Conservation (phyloP, 1,139 yeast genomes). For the Schizosaccharomyces versatilis region DNA sequence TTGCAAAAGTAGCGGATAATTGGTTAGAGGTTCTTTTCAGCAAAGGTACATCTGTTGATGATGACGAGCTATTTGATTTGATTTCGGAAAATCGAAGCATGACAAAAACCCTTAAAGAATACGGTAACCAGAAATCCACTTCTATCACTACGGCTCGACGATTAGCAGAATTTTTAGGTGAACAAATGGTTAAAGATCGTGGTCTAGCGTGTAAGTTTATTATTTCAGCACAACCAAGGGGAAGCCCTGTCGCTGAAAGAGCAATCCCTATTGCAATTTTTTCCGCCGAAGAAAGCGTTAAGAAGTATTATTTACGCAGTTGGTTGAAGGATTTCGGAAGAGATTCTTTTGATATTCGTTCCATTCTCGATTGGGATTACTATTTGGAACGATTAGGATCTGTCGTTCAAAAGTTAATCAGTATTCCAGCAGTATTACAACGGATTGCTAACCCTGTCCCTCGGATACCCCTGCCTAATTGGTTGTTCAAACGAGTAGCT, state of each 20-base stretch:
- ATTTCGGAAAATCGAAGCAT: slow-evolving; percentile 92
- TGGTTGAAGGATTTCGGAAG: slow-evolving; percentile 71
- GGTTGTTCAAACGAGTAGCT: slow-evolving; percentile 55
- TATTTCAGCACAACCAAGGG: slow-evolving; percentile 62
- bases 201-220: slow-evolving; percentile 91
- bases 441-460: slow-evolving; percentile 84
- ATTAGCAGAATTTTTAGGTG: slow-evolving; percentile 88
- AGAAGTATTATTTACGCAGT: slow-evolving; percentile 44
- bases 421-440: slow-evolving; percentile 94
- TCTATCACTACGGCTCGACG: slow-evolving; percentile 88
- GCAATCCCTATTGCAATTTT: slow-evolving; percentile 94
- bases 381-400: slow-evolving; percentile 80
- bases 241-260: slow-evolving; percentile 84
- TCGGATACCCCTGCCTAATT: slow-evolving; percentile 78
- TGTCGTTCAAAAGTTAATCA: slow-evolving; percentile 79
- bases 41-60: slow-evolving; percentile 69
- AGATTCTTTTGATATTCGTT: slow-evolving; percentile 70
- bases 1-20: slow-evolving; percentile 78
- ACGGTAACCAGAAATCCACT: slow-evolving; percentile 77
- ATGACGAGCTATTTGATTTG: slow-evolving; percentile 78
- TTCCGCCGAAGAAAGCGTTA: slow-evolving; percentile 48
- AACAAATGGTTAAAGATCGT: slow-evolving; percentile 88
- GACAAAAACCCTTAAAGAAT: slow-evolving; percentile 79
- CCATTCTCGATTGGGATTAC: slow-evolving; percentile 81
- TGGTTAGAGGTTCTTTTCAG: slow-evolving; percentile 90